Percentiles rank a stretch among this genome's conserved stretches.
Conservation (phyloP, 73 alveolate genomes). For the Symbiodinium natans region DNA sequence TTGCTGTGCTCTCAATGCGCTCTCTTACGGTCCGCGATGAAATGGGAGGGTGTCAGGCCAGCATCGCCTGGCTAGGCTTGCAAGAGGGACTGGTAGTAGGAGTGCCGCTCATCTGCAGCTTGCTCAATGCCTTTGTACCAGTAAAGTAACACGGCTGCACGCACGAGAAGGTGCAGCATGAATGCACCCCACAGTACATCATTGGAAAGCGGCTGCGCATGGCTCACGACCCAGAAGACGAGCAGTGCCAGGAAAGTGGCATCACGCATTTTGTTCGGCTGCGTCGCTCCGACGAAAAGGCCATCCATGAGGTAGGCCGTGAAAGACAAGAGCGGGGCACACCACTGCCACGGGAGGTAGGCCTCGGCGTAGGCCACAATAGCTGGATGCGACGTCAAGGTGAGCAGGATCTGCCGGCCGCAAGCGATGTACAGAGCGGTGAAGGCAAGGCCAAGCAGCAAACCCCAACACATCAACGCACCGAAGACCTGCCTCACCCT, state of each 20-base stretch:
- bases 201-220: neutral
- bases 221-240: constrained; percentile 43
- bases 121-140: constrained; percentile 33
- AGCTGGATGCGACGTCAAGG: constrained; percentile 40
- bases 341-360: constrained; percentile 82
- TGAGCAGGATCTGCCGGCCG: constrained; percentile 20
- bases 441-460: constrained; percentile 50
- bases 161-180: constrained; percentile 60
- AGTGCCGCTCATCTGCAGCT: constrained; percentile 24
- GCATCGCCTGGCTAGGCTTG: too few species aligned
- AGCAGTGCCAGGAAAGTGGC: constrained; percentile 81
- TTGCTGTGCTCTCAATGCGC: too few species aligned
- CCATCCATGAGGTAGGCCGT: constrained; percentile 88
- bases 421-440: neutral
- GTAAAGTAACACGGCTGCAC: constrained; percentile 59
- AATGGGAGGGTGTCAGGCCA: too few species aligned
- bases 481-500: constrained; percentile 20
- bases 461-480: constrained; percentile 45
- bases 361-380: constrained; percentile 41
- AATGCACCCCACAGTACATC: constrained; percentile 53
- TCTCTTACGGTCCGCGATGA: too few species aligned
- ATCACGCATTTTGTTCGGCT: constrained; percentile 63
- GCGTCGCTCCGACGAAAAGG: constrained; percentile 61
- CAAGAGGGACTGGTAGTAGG: constrained; percentile 41
- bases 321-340: constrained; percentile 59